These are phyloP conservation scores for Botrytis medusae DNA, from an alignment of 2,329 filamentous ascomycete genomes.

Conservation along the genomic window DNA sequence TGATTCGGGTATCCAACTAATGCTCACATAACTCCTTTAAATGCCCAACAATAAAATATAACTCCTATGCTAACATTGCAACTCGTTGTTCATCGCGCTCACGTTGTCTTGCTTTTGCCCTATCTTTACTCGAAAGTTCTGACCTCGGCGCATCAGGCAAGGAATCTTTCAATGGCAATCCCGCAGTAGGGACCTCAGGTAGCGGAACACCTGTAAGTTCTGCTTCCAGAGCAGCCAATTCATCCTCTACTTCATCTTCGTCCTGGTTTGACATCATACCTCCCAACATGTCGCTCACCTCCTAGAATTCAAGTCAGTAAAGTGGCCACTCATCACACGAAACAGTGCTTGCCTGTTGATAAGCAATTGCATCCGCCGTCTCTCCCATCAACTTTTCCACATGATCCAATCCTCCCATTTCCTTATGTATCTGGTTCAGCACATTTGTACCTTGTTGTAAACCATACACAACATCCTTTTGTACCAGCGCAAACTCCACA, in stretches of 20 bases:
- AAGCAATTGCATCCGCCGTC: constrained; percentile 83
- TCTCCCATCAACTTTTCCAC: constrained; percentile 96
- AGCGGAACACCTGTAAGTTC: constrained; percentile 50
- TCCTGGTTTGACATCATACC: constrained; percentile 89
- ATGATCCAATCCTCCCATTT: constrained; percentile 93
- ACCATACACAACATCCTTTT: constrained; percentile 93
- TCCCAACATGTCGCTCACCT: constrained; percentile 88
- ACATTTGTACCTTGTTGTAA: constrained; percentile 89
- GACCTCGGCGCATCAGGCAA: constrained; percentile 38
- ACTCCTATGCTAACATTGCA: constrained; percentile 37
- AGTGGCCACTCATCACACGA: neutral
- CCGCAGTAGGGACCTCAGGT: constrained; percentile 37
- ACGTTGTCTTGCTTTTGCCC: constrained; percentile 34
- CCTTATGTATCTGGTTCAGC: constrained; percentile 83
- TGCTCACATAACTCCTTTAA: constrained; percentile 33
- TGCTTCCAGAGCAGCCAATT: constrained; percentile 77
- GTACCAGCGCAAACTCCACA: constrained; percentile 94
- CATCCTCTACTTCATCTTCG: constrained; percentile 96
- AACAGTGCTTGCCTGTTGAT: constrained; percentile 71
- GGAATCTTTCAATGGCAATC: constrained; percentile 25
- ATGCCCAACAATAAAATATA: constrained; percentile 27
- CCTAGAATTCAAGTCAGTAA: constrained; percentile 50
- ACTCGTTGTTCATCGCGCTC: constrained; percentile 33
- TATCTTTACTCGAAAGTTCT: constrained; percentile 29
- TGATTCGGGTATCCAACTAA: constrained; percentile 30